Evolutionary conservation across 441 rosid species (phyloP), one percentile per base, ranked within the genome.

Genomic region (Jatropha podagrica): DNA sequence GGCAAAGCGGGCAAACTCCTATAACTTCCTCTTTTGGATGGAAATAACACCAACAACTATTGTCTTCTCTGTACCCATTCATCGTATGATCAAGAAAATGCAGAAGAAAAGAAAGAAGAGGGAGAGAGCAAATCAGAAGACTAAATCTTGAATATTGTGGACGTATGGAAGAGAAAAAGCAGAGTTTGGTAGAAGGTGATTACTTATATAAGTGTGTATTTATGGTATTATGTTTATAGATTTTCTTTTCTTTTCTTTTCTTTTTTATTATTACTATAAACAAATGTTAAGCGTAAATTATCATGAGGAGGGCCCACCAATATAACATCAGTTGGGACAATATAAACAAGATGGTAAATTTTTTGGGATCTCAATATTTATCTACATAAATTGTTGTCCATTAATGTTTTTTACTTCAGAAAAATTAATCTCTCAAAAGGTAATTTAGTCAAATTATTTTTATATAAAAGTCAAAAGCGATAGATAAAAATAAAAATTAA

Each of bases 1-100:
- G 73, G 85, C 99, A 95, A 17, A 85, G 79, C 41, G 95, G 82
- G 75, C 99, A 95, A 42, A 95, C 91, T 37, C 99, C 99, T 42
- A 91, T 78, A 23, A 84, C 68, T 10, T 73, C 80, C 79, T 86
- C 87, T 65, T 83, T 86, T 42, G 96, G 96, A 79, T 95, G 99
- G 83, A 90, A 91, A 81, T 83, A 91, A 81, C 99, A 95, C 70
- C 78, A 76, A 54, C 89, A 82, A 69, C 58, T 54, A 18, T 73
- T 82, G 78, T 86, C 88, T 77, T 85, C 93, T 83, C 85, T 89
- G 69, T 85, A 77, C 68, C 81, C 90, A 81, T 89, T 86, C 93
- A 90, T 93, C 72, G 69, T 79, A 60, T 46, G 23, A 27, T 65
- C n/a, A 49, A 74, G 69, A n/a, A 59, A 1, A 52, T 18, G 20